Evolutionary conservation across 2,329 filamentous ascomycete species (phyloP).

Genomic region (Xylaria sp.): DNA sequence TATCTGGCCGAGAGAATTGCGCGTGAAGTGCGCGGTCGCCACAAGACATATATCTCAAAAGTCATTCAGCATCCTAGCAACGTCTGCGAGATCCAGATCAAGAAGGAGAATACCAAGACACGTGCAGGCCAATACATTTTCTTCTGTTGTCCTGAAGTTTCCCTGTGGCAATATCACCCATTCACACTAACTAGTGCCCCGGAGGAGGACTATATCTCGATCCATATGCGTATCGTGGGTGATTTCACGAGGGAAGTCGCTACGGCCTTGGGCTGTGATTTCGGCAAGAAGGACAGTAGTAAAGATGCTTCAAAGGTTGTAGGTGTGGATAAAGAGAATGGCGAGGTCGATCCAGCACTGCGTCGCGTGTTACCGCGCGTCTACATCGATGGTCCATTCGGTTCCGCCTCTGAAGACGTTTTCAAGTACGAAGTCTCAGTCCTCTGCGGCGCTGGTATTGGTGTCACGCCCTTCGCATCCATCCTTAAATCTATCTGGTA

Average conservation of each 20-base stretch:
- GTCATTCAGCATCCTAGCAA: conserved; percentile 91
- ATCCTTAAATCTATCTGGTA: conserved; percentile 95
- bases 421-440: conserved; percentile 88
- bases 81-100: conserved; percentile 91
- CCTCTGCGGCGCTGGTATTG: conserved; percentile 84
- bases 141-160: conserved; percentile 86
- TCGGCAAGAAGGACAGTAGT: conserved; percentile 63
- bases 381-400: conserved; percentile 87
- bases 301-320: conserved; percentile 73
- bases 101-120: conserved; percentile 87
- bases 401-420: conserved; percentile 86
- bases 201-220: conserved; percentile 89
- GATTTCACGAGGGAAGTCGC: conserved; percentile 81
- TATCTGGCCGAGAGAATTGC: conserved; percentile 84
- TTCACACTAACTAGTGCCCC: conserved; percentile 88
- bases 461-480: conserved; percentile 86
- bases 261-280: conserved; percentile 78
- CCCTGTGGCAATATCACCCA: conserved; percentile 88
- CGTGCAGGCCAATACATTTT: conserved; percentile 89
- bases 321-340: conserved; percentile 69
- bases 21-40: conserved; percentile 80
- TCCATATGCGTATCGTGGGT: conserved; percentile 85
- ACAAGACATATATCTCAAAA: conserved; percentile 89
- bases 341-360: conserved; percentile 75
- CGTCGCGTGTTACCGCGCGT: conserved; percentile 80